Evolutionary conservation across 768 basidiomycete species (phyloP).

Genomic region (Leccinum barrowsii): DNA sequence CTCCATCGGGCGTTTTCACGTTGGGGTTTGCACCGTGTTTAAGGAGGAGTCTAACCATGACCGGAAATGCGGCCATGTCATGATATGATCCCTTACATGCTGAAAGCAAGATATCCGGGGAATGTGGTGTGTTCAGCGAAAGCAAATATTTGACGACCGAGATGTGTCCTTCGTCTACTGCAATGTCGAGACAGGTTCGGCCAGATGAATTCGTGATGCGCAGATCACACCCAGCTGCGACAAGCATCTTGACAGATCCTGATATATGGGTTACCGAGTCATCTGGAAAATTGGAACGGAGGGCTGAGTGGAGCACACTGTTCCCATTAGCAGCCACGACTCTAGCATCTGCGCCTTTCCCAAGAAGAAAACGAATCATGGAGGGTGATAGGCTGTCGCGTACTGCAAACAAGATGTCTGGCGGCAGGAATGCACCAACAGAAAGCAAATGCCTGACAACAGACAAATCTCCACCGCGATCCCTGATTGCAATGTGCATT

Average conservation of each 20-base stretch:
- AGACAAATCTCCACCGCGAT: fast-evolving
- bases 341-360: background rate
- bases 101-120: background rate
- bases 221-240: background rate
- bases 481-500: background rate
- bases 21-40: background rate
- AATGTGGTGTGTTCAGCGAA: background rate
- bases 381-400: background rate
- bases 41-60: background rate
- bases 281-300: background rate
- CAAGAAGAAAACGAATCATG: background rate
- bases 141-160: background rate
- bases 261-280: fast-evolving
- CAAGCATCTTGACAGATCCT: background rate
- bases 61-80: fast-evolving
- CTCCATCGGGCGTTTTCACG: background rate
- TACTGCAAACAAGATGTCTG: background rate
- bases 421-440: background rate
- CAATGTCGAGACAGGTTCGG: background rate
- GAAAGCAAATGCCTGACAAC: background rate
- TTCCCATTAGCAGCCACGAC: background rate
- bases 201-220: background rate
- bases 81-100: background rate
- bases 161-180: background rate
- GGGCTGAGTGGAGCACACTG: background rate